Evolutionary conservation across 2,329 filamentous ascomycete species (phyloP).

Genomic region (Mariannaea sp.): DNA sequence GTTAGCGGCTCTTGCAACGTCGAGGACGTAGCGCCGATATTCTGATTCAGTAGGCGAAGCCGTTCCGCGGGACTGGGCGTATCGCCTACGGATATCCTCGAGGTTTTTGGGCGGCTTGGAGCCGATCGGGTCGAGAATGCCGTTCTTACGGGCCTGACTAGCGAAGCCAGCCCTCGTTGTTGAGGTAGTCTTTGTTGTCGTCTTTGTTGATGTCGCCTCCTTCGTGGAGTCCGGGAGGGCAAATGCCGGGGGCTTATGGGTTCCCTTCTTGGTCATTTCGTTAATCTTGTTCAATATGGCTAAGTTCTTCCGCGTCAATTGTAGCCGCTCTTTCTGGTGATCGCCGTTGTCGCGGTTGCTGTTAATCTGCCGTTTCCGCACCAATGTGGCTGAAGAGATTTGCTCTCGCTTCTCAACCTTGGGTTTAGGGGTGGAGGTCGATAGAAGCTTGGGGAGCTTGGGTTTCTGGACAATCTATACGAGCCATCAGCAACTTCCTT

Average conservation of each 20-base stretch:
- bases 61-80: too few species aligned
- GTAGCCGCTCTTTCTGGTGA: not conserved
- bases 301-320: constrained; percentile 7
- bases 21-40: too few species aligned
- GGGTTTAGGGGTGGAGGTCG: too few species aligned
- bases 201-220: too few species aligned
- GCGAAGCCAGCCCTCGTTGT: not conserved
- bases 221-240: not conserved
- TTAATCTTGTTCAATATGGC: not conserved
- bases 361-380: not conserved
- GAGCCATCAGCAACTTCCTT: too few species aligned
- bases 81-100: too few species aligned
- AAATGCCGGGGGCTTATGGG: too few species aligned
- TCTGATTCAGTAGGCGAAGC: too few species aligned
- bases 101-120: too few species aligned
- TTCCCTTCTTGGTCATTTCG: not conserved
- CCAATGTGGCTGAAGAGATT: not conserved
- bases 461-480: too few species aligned
- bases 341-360: not conserved
- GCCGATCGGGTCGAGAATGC: not conserved
- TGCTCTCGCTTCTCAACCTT: not conserved
- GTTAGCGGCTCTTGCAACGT: not conserved
- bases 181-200: not conserved
- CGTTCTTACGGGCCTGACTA: not conserved
- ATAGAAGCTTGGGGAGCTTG: too few species aligned